Base-by-base conservation (phyloP, 139 green algal genomes). In the Chlorella ohadii region DNA sequence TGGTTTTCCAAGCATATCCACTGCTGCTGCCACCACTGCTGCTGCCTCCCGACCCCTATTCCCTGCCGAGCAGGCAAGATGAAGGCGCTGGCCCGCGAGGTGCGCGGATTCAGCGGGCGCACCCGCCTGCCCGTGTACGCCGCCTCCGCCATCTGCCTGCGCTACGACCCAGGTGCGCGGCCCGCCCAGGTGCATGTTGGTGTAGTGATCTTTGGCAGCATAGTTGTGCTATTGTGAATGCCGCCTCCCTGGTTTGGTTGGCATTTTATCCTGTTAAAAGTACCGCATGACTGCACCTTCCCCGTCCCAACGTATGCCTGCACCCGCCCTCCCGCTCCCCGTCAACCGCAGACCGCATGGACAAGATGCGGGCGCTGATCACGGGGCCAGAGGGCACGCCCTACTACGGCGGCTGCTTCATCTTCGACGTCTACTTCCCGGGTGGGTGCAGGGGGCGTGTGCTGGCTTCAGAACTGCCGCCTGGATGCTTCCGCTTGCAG, bases 391-490 rank as follows among this genome's bases (percentile, higher is more conserved):
- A 93, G 85, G 93, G 88, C 85, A 97, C 95, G 0, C 94, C 94
- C 15, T 98, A 97, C 83, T 90, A 92, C 47, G 86, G 84, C 41
- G 94, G 93, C 36, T 80, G 89, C 76, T 98, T 97, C 83, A 83
- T 94, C 44, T 98, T 98, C 79, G 95, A 98, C 88, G 63, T 96
- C 23, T 94, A 91, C 90, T 95, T 96, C 80, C 93, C 94, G 4
- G 34, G 73, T 44, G 68, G 11, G 51, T 59, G 51, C 51, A 28
- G 44, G 34, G 34, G 22, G 22, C 47, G 23, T 0, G 34, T 22
- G 36, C 67, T 34, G 70, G 3, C 2, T 7, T n/a, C n/a, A n/a
- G n/a, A n/a, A n/a, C n/a, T n/a, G n/a, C n/a, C n/a, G n/a, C n/a
- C n/a, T n/a, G n/a, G n/a, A n/a, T n/a, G n/a, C n/a, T n/a, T n/a